phyloP scores from a whole-genome alignment of 805 yeast species.

The Yamadazyma nakazawae region DNA sequence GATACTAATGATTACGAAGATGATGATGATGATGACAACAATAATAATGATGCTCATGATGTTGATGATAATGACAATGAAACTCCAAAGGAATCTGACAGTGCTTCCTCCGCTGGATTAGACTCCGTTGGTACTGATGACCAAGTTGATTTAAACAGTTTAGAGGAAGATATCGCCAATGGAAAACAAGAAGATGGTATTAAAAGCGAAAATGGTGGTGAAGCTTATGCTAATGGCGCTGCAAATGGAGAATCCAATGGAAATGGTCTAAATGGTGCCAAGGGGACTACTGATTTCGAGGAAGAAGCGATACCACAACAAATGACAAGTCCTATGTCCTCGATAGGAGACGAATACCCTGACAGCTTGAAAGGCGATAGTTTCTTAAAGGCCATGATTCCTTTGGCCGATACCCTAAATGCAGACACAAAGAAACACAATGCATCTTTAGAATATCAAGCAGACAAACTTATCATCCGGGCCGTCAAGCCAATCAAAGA shows the following conservation, averaged over 20 bases:
- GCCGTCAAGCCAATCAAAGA: conserved; percentile 55
- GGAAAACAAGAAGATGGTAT: neutral
- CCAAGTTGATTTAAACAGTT: neutral
- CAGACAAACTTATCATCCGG: conserved; percentile 61
- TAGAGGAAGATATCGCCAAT: neutral
- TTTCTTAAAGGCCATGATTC: conserved; percentile 80
- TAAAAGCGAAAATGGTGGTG: neutral
- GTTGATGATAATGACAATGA: neutral
- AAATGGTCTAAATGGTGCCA: too few species aligned
- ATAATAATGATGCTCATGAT: neutral
- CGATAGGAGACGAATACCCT: conserved; percentile 13
- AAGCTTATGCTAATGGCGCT: neutral
- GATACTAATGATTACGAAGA: conserved; percentile 17
- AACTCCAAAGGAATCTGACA: neutral
- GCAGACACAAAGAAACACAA: conserved; percentile 77
- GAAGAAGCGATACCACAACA: neutral
- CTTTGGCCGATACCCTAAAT: conserved; percentile 87
- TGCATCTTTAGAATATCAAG: conserved; percentile 60
- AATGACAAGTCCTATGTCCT: neutral
- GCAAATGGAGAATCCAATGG: too few species aligned
- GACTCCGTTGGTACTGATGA: neutral
- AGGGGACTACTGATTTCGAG: neutral
- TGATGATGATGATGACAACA: conserved; percentile 8
- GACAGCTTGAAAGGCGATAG: conserved; percentile 22
- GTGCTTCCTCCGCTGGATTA: neutral